phyloP scores from a whole-genome alignment of 225 moss, liverwort and hornwort species.

The Antitrichia curtipendula region DNA sequence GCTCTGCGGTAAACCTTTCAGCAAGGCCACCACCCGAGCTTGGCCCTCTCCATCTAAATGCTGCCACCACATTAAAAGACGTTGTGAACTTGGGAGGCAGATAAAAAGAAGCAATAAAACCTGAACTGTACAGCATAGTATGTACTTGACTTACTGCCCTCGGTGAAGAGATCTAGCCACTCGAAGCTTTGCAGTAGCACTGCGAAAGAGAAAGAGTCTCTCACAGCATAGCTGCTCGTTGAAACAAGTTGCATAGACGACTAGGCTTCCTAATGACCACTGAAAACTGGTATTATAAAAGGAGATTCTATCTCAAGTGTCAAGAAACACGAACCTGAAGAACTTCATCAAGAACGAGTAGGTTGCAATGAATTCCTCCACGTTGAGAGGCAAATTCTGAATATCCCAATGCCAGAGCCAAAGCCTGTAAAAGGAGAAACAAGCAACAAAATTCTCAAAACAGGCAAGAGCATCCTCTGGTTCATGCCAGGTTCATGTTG shows the following conservation, averaged over 20 bases:
- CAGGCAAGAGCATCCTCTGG: background rate
- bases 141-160: background rate
- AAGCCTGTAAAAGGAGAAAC: slow-evolving; percentile 40
- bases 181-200: background rate
- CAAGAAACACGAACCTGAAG: slow-evolving; percentile 52
- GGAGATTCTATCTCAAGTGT: background rate
- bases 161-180: background rate
- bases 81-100: background rate
- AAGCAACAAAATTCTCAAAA: background rate
- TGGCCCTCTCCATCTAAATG: slow-evolving; percentile 96
- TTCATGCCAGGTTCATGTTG: background rate
- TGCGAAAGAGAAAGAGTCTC: background rate
- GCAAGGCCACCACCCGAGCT: slow-evolving; percentile 69
- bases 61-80: slow-evolving; percentile 27
- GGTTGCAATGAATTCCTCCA: slow-evolving; percentile 84
- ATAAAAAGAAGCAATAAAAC: background rate
- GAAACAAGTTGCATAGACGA: background rate
- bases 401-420: slow-evolving; percentile 83
- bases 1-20: slow-evolving; percentile 71
- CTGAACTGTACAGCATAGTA: background rate
- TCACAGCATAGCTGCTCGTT: background rate
- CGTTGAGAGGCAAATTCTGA: slow-evolving; percentile 72
- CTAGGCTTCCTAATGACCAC: background rate
- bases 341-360: slow-evolving; percentile 94
- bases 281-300: background rate